A percentile compares a stretch with the other conserved stretches of the same genome.
These are phyloP conservation scores for Omphalotus guepiniiformis DNA, from an alignment of 768 basidiomycete species.

Conservation along the genomic window DNA sequence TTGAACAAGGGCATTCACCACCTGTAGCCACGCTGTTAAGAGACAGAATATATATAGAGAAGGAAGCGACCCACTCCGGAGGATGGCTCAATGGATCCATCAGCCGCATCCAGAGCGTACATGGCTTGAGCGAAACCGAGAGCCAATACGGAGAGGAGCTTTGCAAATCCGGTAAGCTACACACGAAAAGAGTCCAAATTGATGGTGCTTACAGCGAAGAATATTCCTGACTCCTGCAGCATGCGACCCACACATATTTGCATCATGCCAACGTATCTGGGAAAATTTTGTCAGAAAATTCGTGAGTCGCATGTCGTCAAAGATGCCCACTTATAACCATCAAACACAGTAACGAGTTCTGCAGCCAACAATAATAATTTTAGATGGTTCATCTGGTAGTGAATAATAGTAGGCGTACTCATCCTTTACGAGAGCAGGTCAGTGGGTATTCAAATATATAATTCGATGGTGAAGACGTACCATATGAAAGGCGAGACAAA, in stretches of 20 bases:
- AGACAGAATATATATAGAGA: conserved; percentile 1
- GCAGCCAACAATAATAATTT: conserved; percentile 2
- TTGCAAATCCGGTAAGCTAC: not conserved
- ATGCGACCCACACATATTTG: conserved; percentile 92
- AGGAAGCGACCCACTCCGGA: conserved; percentile 33
- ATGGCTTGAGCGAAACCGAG: conserved; percentile 85
- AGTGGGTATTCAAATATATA: not conserved
- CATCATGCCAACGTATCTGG: conserved; percentile 84
- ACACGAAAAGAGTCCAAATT: conserved; percentile 19
- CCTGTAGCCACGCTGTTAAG: conserved; percentile 29
- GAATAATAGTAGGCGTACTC: conserved; percentile 47
- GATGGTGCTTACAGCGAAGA: conserved; percentile 65
- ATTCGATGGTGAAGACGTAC: conserved; percentile 37
- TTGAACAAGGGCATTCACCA: conserved; percentile 72
- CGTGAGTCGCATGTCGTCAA: no score
- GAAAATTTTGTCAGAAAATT: conserved; percentile 3
- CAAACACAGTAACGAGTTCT: conserved; percentile 80
- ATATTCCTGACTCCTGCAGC: conserved; percentile 90
- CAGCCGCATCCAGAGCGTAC: conserved; percentile 88
- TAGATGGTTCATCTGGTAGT: not conserved
- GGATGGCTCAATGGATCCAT: conserved; percentile 62
- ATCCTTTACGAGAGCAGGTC: conserved; percentile 47
- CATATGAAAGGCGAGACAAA: conserved; percentile 87
- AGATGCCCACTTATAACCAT: conserved; percentile 66
- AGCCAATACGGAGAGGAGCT: conserved; percentile 80